A percentile compares a stretch with the other conserved stretches of the same genome.
These are phyloP conservation scores for Eleusine indica DNA, from an alignment of 176 grass and related monocot species.

Conservation along the genomic window DNA sequence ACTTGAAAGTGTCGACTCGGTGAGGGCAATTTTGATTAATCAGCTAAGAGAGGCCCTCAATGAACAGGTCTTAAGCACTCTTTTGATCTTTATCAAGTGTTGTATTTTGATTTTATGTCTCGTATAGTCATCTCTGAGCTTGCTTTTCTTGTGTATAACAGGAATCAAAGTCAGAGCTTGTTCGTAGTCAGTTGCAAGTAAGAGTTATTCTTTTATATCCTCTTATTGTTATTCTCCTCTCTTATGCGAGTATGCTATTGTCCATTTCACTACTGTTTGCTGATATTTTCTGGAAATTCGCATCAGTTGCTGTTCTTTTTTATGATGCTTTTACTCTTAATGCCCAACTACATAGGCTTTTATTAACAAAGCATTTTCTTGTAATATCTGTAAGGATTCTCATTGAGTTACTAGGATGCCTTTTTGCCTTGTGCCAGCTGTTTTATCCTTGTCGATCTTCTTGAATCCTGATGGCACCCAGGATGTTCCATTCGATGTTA, in stretches of 20 bases:
- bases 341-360: not conserved
- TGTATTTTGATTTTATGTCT: slow-evolving; percentile 14
- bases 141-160: slow-evolving; percentile 45
- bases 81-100: slow-evolving; percentile 25
- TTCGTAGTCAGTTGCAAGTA: slow-evolving; percentile 71
- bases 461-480: slow-evolving; percentile 16
- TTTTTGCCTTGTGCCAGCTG: not conserved
- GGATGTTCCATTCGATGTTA: slow-evolving; percentile 21
- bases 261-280: not conserved
- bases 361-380: slow-evolving; percentile 9
- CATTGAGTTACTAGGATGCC: not conserved
- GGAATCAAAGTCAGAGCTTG: slow-evolving; percentile 65
- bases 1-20: slow-evolving; percentile 55
- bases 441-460: slow-evolving; percentile 11
- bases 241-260: slow-evolving; percentile 1
- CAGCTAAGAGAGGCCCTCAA: slow-evolving; percentile 73
- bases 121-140: slow-evolving; percentile 5
- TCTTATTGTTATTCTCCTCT: not conserved
- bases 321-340: not conserved
- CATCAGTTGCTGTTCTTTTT: not conserved
- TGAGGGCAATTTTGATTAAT: slow-evolving; percentile 62
- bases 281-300: slow-evolving; percentile 23
- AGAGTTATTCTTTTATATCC: slow-evolving; percentile 41
- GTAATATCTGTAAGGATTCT: slow-evolving; percentile 12
- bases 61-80: slow-evolving; percentile 68